These are phyloP conservation scores for Calonectria hawksworthii DNA, from an alignment of 2,329 filamentous ascomycete species.

Conservation along the genomic window DNA sequence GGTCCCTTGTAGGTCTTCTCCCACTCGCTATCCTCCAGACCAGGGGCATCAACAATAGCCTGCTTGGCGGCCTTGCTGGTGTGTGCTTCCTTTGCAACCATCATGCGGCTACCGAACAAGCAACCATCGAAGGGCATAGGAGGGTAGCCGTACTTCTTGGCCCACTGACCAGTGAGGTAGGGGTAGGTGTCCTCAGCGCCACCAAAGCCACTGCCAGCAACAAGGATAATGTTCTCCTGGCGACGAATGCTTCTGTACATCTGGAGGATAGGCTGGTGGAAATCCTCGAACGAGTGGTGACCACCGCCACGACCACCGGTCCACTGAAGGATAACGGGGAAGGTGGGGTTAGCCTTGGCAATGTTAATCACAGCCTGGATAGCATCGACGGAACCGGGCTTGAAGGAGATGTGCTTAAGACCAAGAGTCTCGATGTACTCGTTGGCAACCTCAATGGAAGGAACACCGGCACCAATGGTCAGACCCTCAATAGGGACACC, in stretches of 20 bases:
- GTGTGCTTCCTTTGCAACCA: slow-evolving; percentile 93
- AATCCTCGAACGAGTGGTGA: slow-evolving; percentile 95
- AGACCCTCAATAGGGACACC: slow-evolving; percentile 93
- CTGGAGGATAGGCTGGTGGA: slow-evolving; percentile 90
- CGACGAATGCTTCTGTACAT: slow-evolving; percentile 93
- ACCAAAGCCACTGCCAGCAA: slow-evolving; percentile 93
- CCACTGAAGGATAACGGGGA: slow-evolving; percentile 96
- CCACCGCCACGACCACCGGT: slow-evolving; percentile 94
- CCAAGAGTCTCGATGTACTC: slow-evolving; percentile 95
- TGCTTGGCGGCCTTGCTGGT: slow-evolving; percentile 91
- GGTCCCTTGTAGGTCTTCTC: slow-evolving; percentile 94
- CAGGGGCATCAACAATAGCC: slow-evolving; percentile 88
- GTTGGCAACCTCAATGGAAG: slow-evolving; percentile 91
- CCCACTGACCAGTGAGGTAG: slow-evolving; percentile 91
- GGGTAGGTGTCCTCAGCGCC: slow-evolving; percentile 92
- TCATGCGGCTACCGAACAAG: slow-evolving; percentile 92
- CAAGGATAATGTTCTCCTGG: slow-evolving; percentile 87
- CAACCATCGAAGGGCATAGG: slow-evolving; percentile 96
- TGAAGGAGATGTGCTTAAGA: slow-evolving; percentile 94
- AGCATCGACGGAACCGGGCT: slow-evolving; percentile 89
- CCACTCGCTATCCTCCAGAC: slow-evolving; percentile 87
- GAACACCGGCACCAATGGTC: slow-evolving; percentile 93
- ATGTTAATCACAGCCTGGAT: slow-evolving; percentile 94
- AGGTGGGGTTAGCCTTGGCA: slow-evolving; percentile 91
- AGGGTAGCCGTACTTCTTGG: slow-evolving; percentile 87